These are phyloP conservation scores for Trichoderma sp. DNA, from an alignment of 2,329 filamentous ascomycete species.

Conservation along the genomic window DNA sequence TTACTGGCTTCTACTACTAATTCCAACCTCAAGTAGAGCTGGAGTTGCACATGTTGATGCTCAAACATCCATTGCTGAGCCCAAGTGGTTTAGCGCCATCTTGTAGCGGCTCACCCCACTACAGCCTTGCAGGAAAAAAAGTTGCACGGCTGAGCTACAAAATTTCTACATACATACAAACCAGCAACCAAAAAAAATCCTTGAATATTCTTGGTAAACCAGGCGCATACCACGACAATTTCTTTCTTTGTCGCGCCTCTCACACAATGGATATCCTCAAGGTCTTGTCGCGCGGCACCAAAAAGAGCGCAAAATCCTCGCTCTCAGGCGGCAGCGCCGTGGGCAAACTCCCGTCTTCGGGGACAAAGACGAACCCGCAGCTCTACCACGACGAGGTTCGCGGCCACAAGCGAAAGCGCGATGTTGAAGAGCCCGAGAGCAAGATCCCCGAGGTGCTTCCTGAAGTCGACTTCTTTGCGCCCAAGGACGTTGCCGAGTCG, in stretches of 20 bases:
- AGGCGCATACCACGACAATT: background rate
- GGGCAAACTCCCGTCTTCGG: constrained; percentile 60
- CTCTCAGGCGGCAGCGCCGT: constrained; percentile 30
- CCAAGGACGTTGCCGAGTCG: constrained; percentile 40
- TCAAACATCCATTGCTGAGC: background rate
- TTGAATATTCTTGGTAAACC: background rate
- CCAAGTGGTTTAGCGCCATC: background rate
- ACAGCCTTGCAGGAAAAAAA: constrained; percentile 25
- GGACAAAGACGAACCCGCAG: constrained; percentile 63
- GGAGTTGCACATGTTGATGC: background rate
- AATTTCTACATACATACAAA: constrained; percentile 21
- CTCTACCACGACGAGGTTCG: constrained; percentile 60
- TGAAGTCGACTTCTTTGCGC: constrained; percentile 59
- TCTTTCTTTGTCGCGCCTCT: background rate
- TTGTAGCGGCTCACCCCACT: constrained; percentile 16
- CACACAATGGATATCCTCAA: constrained; percentile 67
- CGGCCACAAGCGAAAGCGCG: constrained; percentile 56
- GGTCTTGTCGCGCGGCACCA: constrained; percentile 67
- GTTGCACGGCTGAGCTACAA: constrained; percentile 22
- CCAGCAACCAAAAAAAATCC: background rate
- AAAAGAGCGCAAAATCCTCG: constrained; percentile 45
- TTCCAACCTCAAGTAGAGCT: background rate
- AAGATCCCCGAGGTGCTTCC: constrained; percentile 36
- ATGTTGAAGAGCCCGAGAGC: constrained; percentile 35
- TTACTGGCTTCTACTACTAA: background rate